phyloP scores from a whole-genome alignment of 352 stramenopile species.

The Phytophthora quininea region DNA sequence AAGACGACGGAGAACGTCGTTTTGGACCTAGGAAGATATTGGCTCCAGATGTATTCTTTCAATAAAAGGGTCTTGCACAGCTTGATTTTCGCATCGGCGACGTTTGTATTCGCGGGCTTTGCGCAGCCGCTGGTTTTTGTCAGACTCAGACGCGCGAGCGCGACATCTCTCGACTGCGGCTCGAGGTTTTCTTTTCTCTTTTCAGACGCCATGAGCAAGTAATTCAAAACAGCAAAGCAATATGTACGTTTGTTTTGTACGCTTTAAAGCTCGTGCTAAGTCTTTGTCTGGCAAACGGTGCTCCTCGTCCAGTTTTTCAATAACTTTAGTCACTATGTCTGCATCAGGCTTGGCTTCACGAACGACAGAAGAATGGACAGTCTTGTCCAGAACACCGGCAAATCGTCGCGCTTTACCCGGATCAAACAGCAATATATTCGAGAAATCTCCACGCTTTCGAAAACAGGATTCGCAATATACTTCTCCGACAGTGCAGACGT shows the following conservation, averaged over 20 bases:
- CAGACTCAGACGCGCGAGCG: neutral
- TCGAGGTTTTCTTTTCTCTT: neutral
- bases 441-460: neutral
- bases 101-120: constrained; percentile 10
- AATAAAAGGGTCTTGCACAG: neutral
- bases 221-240: neutral
- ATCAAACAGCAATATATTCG: neutral
- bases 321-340: no score
- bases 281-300: neutral
- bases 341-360: no score
- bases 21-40: neutral
- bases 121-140: neutral
- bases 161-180: neutral
- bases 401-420: neutral
- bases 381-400: no score
- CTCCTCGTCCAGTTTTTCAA: neutral
- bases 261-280: neutral
- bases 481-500: neutral
- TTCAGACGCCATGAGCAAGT: neutral
- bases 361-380: no score
- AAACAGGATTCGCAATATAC: neutral
- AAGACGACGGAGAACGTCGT: neutral
- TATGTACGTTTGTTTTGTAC: neutral
- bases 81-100: neutral
- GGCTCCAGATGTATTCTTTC: neutral